Percentiles rank a stretch among this genome's conserved stretches.
These are phyloP conservation scores for Mycena vulgaris DNA, from an alignment of 768 basidiomycete species.

Conservation along the genomic window DNA sequence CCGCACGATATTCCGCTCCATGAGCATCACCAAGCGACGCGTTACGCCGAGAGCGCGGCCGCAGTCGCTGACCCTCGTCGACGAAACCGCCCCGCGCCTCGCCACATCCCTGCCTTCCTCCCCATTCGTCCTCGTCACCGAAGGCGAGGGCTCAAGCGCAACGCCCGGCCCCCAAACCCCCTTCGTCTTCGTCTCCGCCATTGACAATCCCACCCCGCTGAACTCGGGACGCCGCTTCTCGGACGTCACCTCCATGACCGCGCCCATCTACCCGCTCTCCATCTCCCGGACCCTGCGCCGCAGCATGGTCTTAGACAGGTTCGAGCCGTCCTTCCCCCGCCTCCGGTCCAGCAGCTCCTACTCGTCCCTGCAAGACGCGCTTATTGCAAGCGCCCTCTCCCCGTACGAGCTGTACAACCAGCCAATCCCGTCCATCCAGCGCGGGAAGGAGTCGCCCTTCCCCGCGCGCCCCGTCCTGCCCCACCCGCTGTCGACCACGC, in stretches of 20 bases:
- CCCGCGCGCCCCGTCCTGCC: conserved; percentile 26
- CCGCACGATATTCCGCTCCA: conserved; percentile 22
- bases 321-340: conserved; percentile 15
- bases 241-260: conserved; percentile 35
- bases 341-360: conserved; percentile 26
- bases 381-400: conserved; percentile 12
- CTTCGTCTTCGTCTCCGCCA: conserved; percentile 31
- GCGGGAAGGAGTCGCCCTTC: conserved; percentile 37
- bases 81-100: conserved; percentile 5
- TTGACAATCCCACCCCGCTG: conserved; percentile 34
- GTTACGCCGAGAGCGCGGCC: conserved; percentile 8
- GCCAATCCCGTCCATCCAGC: conserved; percentile 23
- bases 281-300: conserved; percentile 28
- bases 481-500: conserved; percentile 21
- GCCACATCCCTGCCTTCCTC: conserved; percentile 31
- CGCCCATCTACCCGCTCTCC: conserved; percentile 33
- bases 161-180: conserved; percentile 22
- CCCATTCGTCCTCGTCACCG: conserved; percentile 35
- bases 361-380: conserved; percentile 21
- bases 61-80: conserved; percentile 16
- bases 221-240: conserved; percentile 29
- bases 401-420: conserved; percentile 33
- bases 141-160: background rate
- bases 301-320: conserved; percentile 29
- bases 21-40: conserved; percentile 33